These are phyloP conservation scores for Boletus rubroflammeus DNA, from an alignment of 768 basidiomycete genomes.

Conservation along the genomic window DNA sequence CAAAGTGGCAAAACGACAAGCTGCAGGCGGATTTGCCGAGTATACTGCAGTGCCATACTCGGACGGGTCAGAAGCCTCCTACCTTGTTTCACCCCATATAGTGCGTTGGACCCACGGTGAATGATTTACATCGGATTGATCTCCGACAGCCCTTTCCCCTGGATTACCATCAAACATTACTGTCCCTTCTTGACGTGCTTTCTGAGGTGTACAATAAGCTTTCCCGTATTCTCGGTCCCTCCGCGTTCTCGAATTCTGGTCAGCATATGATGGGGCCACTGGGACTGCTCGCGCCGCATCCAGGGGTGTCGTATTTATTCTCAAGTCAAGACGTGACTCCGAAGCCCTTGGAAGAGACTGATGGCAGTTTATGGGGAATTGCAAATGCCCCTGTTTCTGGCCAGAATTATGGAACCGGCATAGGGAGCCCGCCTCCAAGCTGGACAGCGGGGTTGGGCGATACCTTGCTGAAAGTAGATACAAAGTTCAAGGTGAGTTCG, in stretches of 20 bases:
- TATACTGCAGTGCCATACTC: constrained; percentile 58
- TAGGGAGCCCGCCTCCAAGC: constrained; percentile 51
- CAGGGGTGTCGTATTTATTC: constrained; percentile 80
- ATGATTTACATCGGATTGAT: constrained; percentile 3
- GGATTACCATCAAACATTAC: constrained; percentile 86
- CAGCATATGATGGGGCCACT: constrained; percentile 76
- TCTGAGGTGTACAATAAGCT: constrained; percentile 90
- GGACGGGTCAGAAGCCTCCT: constrained; percentile 62
- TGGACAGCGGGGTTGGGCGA: constrained; percentile 69
- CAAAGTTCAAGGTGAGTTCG: constrained; percentile 71
- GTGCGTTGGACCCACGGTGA: constrained; percentile 41
- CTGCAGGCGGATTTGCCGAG: constrained; percentile 51
- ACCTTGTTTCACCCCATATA: constrained; percentile 70
- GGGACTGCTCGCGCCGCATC: constrained; percentile 71
- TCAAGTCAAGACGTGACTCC: constrained; percentile 34
- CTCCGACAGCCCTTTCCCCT: constrained; percentile 71
- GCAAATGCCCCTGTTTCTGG: constrained; percentile 44
- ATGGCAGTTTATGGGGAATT: constrained; percentile 69
- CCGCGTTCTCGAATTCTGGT: constrained; percentile 65
- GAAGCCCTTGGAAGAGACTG: constrained; percentile 38
- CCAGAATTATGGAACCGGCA: constrained; percentile 30
- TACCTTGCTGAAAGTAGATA: constrained; percentile 74
- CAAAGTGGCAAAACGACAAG: constrained; percentile 52
- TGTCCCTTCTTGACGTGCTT: constrained; percentile 85
- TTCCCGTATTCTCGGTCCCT: constrained; percentile 76